A percentile compares a stretch with the other conserved stretches of the same genome.
These are phyloP conservation scores for Phellopilus nigrolimitatus DNA, from an alignment of 1,284 basidiomycete genomes.

Conservation along the genomic window DNA sequence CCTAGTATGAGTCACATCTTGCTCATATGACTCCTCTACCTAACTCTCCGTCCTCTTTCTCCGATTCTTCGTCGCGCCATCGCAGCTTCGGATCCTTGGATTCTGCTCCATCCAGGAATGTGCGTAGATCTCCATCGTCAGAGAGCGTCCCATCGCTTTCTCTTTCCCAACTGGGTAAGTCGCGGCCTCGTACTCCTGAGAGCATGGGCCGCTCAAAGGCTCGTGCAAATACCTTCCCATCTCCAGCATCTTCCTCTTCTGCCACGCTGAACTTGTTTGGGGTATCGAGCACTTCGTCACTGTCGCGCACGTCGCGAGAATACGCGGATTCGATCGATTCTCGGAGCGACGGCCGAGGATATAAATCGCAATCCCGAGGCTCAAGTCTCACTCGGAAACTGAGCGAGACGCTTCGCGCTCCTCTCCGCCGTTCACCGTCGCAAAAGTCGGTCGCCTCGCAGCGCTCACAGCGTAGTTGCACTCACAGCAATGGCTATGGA, in stretches of 20 bases:
- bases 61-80: constrained; percentile 13
- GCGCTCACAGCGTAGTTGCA: constrained; percentile 24
- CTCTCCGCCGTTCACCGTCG: constrained; percentile 31
- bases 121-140: constrained; percentile 13
- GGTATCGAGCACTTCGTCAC: neutral
- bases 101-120: neutral
- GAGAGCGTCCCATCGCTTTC: constrained; percentile 14
- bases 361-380: constrained; percentile 39
- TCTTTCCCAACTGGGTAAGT: neutral
- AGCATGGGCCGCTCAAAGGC: constrained; percentile 7
- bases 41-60: constrained; percentile 10
- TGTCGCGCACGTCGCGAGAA: neutral
- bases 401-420: constrained; percentile 40
- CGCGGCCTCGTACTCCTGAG: constrained; percentile 15
- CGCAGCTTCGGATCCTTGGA: constrained; percentile 20
- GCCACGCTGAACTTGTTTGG: neutral
- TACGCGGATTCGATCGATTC: constrained; percentile 27
- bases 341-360: constrained; percentile 35
- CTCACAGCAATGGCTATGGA: constrained; percentile 25
- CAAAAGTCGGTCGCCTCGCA: constrained; percentile 29
- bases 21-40: constrained; percentile 10
- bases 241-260: constrained; percentile 14
- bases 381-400: constrained; percentile 43
- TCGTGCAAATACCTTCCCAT: constrained; percentile 16
- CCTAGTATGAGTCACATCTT: constrained; percentile 8